Percentiles rank a stretch among this genome's conserved stretches.
Evolutionary conservation across 306 rosid genomes (phyloP).

Genomic region (Lathyrus oleraceus): DNA sequence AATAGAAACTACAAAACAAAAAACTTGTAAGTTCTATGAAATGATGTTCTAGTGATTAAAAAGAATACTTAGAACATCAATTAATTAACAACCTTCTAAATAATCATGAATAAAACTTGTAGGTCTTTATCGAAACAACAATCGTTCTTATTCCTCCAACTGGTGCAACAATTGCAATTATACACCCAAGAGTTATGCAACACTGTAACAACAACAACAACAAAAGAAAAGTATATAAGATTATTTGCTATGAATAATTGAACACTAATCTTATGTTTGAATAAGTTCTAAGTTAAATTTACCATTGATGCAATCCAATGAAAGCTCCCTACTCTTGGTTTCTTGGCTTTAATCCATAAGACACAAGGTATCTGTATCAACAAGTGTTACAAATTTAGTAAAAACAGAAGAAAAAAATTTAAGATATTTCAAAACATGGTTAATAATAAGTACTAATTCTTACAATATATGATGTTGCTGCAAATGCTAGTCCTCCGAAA

Average conservation of each 20-base stretch:
- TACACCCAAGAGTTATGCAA: constrained; percentile 23
- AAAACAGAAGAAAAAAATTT: neutral
- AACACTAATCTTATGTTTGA: neutral
- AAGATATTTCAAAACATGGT: neutral
- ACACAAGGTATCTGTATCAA: constrained; percentile 58
- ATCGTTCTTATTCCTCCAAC: constrained; percentile 66
- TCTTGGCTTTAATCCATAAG: constrained; percentile 48
- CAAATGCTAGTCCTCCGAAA: constrained; percentile 74
- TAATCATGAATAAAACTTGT: constrained; percentile 49
- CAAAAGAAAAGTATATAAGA: neutral
- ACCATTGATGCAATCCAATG: constrained; percentile 7
- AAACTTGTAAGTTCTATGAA: constrained; percentile 13
- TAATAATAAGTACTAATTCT: constrained; percentile 19
- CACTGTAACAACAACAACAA: constrained; percentile 29
- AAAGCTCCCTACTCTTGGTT: constrained; percentile 29
- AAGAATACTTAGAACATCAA: neutral
- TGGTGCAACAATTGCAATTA: constrained; percentile 51
- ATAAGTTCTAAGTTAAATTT: neutral
- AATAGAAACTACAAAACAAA: constrained; percentile 3
- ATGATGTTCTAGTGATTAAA: neutral
- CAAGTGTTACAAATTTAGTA: neutral
- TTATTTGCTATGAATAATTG: neutral
- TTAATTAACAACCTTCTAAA: neutral
- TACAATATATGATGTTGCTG: constrained; percentile 68
- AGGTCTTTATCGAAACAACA: constrained; percentile 43